Evolutionary conservation across 345 rosid genomes (phyloP).

Genomic region (Bruguiera sexangula): DNA sequence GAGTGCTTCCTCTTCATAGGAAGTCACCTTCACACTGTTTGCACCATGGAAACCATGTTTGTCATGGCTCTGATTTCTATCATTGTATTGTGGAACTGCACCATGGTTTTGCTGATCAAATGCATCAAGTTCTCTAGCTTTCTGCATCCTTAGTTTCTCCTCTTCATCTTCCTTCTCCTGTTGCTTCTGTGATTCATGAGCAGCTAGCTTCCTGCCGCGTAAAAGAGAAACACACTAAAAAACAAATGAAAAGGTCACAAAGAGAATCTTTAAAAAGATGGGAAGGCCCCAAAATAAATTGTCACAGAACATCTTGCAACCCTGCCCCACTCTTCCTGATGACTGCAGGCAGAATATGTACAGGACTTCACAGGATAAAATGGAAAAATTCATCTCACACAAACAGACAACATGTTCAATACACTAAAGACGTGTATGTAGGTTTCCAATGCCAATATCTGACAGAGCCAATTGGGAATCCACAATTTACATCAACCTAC

Average conservation of each 20-base stretch:
- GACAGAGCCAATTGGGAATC: too few species aligned
- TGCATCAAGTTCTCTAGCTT: conserved; percentile 82
- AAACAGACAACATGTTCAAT: too few species aligned
- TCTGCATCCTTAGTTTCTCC: conserved; percentile 61
- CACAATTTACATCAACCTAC: too few species aligned
- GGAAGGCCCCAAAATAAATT: not conserved
- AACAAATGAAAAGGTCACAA: not conserved
- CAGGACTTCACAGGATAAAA: too few species aligned
- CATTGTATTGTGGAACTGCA: conserved; percentile 81
- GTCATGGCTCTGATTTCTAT: conserved; percentile 59
- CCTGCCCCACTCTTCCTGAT: too few species aligned
- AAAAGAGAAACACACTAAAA: conserved; percentile 8
- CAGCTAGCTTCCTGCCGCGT: conserved; percentile 60
- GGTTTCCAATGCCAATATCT: too few species aligned
- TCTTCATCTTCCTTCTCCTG: conserved; percentile 83
- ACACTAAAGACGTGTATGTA: too few species aligned
- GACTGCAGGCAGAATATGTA: too few species aligned
- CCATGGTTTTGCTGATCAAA: conserved; percentile 97
- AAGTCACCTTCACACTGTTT: conserved; percentile 85
- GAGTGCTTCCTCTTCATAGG: conserved; percentile 92
- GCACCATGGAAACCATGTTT: conserved; percentile 94
- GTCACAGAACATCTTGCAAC: too few species aligned
- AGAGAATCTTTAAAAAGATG: not conserved
- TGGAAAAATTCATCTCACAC: too few species aligned
- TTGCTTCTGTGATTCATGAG: conserved; percentile 64